These are phyloP conservation scores for Garcia nutans DNA, from an alignment of 345 rosid genomes.

Conservation along the genomic window DNA sequence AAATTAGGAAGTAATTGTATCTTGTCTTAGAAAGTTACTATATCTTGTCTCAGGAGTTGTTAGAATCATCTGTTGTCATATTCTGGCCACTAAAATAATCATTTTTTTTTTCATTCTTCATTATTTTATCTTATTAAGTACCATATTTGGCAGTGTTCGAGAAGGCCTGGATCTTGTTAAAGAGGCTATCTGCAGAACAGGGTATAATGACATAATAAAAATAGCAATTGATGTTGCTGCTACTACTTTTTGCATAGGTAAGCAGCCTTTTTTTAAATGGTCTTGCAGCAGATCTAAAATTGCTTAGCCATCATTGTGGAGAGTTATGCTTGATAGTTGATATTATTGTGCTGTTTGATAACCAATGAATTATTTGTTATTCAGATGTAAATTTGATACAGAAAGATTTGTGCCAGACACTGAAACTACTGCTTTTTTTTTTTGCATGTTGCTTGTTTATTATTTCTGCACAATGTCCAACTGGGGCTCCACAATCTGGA, in stretches of 20 bases:
- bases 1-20: not conserved
- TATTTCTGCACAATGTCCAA: not conserved
- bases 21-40: not conserved
- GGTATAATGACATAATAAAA: slow-evolving; percentile 76
- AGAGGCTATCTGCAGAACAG: slow-evolving; percentile 92
- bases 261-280: slow-evolving; percentile 27
- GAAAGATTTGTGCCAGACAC: not conserved
- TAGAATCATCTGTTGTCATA: slow-evolving; percentile 4
- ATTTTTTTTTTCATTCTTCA: not conserved
- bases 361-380: not conserved
- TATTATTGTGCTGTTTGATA: not conserved
- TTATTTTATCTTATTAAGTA: slow-evolving; percentile 9
- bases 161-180: slow-evolving; percentile 91
- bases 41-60: not conserved
- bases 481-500: not conserved
- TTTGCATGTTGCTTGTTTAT: not conserved
- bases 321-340: not conserved
- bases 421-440: not conserved
- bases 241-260: slow-evolving; percentile 84
- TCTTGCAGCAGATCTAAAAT: not conserved
- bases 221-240: slow-evolving; percentile 91
- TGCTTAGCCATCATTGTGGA: not conserved
- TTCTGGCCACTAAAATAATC: not conserved
- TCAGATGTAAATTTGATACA: not conserved
- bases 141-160: slow-evolving; percentile 54